A percentile compares a stretch with the other conserved stretches of the same genome.
These are phyloP conservation scores for Tetrastigma voinierianum DNA, from an alignment of 164 flowering plant species.

Conservation along the genomic window DNA sequence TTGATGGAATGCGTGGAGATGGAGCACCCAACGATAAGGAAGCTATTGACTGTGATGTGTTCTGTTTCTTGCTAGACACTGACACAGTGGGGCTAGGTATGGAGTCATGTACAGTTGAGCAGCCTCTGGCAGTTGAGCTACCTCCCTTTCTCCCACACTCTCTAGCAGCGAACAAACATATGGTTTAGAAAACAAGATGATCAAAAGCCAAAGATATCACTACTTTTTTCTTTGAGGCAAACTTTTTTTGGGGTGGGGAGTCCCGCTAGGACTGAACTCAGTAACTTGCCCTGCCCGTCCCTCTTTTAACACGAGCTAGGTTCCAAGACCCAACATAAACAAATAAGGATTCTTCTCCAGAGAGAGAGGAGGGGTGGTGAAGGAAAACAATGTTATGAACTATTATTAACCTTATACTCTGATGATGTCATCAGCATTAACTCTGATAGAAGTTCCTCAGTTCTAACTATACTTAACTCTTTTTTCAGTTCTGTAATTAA, in stretches of 20 bases:
- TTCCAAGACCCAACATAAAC: too few species aligned
- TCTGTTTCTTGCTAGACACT: conserved; percentile 45
- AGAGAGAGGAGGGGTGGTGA: too few species aligned
- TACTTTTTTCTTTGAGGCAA: too few species aligned
- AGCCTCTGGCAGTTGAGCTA: conserved; percentile 33
- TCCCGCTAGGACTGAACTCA: too few species aligned
- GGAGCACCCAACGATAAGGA: conserved; percentile 41
- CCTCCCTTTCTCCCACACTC: conserved; percentile 50
- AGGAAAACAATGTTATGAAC: too few species aligned
- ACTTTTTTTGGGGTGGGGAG: too few species aligned
- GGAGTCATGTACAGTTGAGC: conserved; percentile 33
- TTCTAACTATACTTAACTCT: conserved; percentile 51
- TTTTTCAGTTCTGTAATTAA: conserved; percentile 49
- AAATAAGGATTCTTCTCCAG: too few species aligned
- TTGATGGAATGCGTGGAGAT: conserved; percentile 37
- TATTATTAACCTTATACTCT: conserved; percentile 35
- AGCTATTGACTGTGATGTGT: conserved; percentile 42
- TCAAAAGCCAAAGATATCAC: background rate
- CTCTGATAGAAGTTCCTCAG: conserved; percentile 47
- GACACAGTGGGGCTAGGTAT: conserved; percentile 45
- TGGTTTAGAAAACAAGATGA: conserved; percentile 2
- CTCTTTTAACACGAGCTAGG: too few species aligned
- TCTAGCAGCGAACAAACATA: conserved; percentile 20
- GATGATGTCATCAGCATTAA: conserved; percentile 44
- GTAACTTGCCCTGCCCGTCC: too few species aligned